Evolutionary conservation across 345 rosid genomes (phyloP).

Genomic region (Crucihimalaya himalaica): DNA sequence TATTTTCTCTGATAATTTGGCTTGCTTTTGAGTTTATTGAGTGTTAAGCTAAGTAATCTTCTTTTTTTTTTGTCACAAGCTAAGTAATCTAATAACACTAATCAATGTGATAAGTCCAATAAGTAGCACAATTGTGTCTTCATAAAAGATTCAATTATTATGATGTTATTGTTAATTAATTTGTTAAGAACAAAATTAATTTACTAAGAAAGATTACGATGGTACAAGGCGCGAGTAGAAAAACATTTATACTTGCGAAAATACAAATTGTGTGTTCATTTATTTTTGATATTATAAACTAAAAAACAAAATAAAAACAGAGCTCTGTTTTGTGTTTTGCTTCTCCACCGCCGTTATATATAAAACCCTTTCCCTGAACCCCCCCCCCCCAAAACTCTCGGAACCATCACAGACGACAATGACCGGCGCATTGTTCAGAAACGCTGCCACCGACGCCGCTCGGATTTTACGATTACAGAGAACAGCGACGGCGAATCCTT

Average conservation of each 20-base stretch:
- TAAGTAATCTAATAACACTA: not conserved
- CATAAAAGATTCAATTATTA: no score
- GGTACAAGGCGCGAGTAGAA: conserved; percentile 25
- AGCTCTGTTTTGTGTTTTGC: conserved; percentile 3
- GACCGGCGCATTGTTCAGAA: conserved; percentile 49
- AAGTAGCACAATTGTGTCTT: not conserved
- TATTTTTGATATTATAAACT: not conserved
- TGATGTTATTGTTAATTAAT: no score
- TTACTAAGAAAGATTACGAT: not conserved
- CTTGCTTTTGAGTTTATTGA: not conserved
- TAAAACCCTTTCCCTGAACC: conserved; percentile 23
- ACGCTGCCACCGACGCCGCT: conserved; percentile 28
- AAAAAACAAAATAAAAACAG: conserved; percentile 2
- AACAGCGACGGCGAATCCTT: not conserved
- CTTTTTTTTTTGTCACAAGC: no score
- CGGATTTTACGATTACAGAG: conserved; percentile 33
- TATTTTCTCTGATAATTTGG: not conserved
- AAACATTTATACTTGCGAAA: conserved; percentile 19
- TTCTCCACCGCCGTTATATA: conserved; percentile 23
- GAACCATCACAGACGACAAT: conserved; percentile 27
- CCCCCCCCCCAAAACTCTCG: conserved; percentile 26
- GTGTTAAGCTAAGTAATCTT: not conserved
- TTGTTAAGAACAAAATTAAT: no score
- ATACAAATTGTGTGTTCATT: not conserved
- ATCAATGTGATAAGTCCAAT: not conserved